Evolutionary conservation across 1,284 basidiomycete species (phyloP), one percentile per base, ranked within the genome.

Genomic region (Kalmanozyma brasiliensis): DNA sequence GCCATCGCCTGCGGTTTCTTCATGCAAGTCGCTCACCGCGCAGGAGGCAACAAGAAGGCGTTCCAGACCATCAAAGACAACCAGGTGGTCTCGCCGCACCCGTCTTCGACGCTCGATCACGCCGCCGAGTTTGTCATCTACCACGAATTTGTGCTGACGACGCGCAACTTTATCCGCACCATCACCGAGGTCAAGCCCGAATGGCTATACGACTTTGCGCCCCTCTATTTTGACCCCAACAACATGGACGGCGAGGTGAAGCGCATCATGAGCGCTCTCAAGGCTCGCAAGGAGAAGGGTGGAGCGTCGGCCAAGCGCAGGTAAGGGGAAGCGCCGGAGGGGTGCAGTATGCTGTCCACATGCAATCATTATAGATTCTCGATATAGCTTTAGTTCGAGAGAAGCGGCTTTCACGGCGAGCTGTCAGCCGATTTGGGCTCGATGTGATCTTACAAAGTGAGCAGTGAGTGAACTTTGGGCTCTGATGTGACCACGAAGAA

Each of bases 91-190:
- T 86, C 85, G n/a, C 85, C 98, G n/a, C 95, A 99, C 82, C 92
- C 95, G 7, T 92, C 91, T 6, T 95, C 93, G 67, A 93, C 94
- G 24, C 85, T 98, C 43, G 92, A 96, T 73, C 88, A 88, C n/a
- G 90, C 90, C 57, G 94, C 95, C 0, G 94, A 98, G 78, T 98
- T 94, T 92, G 93, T 98, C 14, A 83, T 97, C 36, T 99, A 96
- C 86, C 96, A 98, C 82, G 96, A 84, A 83, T 98, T 98, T 81
- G 93, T 98, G 24, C 85, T 98, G 65, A 98, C 95, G 13, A 93
- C 93, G 9, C 85, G 86, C 79, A 82, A 87, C 84, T 87, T 59
- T 77, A 94, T 98, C 77, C 89, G 95, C 35, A 96, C 92, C 0
- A 92, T 95, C 19, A 91, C 93, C 1, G 93, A 94, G 66, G 87